These are phyloP conservation scores for Aspergillus avenaceus DNA, from an alignment of 495 filamentous ascomycete genomes.

Conservation along the genomic window DNA sequence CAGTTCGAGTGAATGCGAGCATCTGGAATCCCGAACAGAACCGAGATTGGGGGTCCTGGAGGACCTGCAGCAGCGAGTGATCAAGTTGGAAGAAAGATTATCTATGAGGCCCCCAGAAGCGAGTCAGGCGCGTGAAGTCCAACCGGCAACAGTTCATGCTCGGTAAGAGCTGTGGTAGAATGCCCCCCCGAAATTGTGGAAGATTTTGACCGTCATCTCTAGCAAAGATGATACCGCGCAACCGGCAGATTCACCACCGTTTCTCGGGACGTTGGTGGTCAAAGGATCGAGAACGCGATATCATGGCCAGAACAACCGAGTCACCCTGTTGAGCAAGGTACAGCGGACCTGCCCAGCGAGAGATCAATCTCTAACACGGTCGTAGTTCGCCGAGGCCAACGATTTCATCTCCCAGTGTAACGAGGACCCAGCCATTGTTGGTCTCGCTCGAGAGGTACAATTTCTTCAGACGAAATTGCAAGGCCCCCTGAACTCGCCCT, in stretches of 20 bases:
- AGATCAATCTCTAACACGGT: no score
- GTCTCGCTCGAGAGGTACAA: slow-evolving; percentile 24
- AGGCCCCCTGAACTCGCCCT: slow-evolving; percentile 8
- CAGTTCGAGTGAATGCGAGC: neutral
- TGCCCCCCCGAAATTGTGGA: neutral
- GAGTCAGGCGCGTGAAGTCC: neutral
- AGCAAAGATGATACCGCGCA: neutral
- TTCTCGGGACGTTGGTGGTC: slow-evolving; percentile 18
- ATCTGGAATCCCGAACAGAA: neutral
- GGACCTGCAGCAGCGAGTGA: slow-evolving; percentile 22
- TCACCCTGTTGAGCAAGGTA: slow-evolving; percentile 22
- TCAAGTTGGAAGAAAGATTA: slow-evolving; percentile 17
- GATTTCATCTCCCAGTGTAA: slow-evolving; percentile 19
- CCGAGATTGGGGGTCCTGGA: slow-evolving; percentile 19
- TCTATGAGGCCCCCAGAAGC: slow-evolving; percentile 1
- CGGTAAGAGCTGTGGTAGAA: neutral
- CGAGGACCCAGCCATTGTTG: slow-evolving; percentile 12
- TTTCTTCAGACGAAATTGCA: slow-evolving; percentile 23
- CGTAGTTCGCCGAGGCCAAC: slow-evolving; percentile 22
- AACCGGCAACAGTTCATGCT: neutral
- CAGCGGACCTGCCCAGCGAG: no score
- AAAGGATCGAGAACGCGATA: slow-evolving; percentile 24
- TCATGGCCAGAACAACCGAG: slow-evolving; percentile 22
- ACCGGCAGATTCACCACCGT: neutral
- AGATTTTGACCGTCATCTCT: no score